phyloP scores from a whole-genome alignment of 2,329 filamentous ascomycete species.

The Fusarium transvaalense region DNA sequence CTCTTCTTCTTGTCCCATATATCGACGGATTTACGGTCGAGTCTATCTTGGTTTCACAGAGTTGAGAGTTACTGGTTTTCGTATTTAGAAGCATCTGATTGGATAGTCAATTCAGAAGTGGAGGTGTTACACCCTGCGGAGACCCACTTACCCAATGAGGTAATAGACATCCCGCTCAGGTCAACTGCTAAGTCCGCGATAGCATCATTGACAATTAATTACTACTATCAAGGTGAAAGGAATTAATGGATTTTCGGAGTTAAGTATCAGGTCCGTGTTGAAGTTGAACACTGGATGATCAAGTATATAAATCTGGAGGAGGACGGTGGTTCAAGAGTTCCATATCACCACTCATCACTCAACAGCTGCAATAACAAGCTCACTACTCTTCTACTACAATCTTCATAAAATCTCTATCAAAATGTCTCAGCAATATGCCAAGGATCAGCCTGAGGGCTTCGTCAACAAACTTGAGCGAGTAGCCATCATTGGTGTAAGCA shows the following conservation, averaged over 20 bases:
- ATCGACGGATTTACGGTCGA: not conserved
- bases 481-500: slow-evolving; percentile 62
- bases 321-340: not conserved
- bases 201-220: slow-evolving; percentile 17
- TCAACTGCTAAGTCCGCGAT: slow-evolving; percentile 8
- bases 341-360: not conserved
- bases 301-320: not conserved
- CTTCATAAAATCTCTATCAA: not conserved
- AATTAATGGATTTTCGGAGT: slow-evolving; percentile 18
- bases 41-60: not conserved
- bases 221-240: not conserved
- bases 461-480: slow-evolving; percentile 59
- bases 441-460: slow-evolving; percentile 55
- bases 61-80: slow-evolving; percentile 6
- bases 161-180: slow-evolving; percentile 6
- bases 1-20: not conserved
- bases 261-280: not conserved
- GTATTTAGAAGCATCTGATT: slow-evolving; percentile 28
- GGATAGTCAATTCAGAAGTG: fast-evolving
- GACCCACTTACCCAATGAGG: slow-evolving; percentile 24
- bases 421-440: slow-evolving; percentile 51
- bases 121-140: not conserved
- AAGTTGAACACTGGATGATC: too few species aligned
- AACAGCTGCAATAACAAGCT: not conserved
- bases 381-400: not conserved